These are phyloP conservation scores for Metarhizium rileyi DNA, from an alignment of 2,329 filamentous ascomycete species.

Conservation along the genomic window DNA sequence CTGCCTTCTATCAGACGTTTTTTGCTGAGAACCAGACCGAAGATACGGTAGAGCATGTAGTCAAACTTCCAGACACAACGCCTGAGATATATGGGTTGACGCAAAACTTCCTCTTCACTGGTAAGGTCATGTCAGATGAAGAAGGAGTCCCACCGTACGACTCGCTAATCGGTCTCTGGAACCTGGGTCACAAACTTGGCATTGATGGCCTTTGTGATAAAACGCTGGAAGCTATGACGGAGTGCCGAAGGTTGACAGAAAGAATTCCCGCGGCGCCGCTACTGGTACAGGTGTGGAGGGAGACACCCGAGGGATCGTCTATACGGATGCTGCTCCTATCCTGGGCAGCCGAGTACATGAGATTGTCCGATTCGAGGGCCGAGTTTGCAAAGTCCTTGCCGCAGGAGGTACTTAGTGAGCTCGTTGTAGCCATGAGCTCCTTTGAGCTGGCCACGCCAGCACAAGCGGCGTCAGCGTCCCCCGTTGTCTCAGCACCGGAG, in stretches of 20 bases:
- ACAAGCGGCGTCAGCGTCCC: conserved; percentile 13
- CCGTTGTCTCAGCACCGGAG: conserved; percentile 9
- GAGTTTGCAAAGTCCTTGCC: conserved; percentile 53
- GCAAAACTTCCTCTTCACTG: conserved; percentile 46
- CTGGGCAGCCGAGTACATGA: conserved; percentile 56
- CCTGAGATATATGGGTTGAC: conserved; percentile 43
- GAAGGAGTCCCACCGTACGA: conserved; percentile 41
- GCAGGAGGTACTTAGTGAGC: conserved; percentile 51
- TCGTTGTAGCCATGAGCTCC: conserved; percentile 53
- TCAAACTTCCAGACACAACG: conserved; percentile 38
- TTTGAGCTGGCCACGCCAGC: conserved; percentile 31
- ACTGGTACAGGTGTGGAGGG: conserved; percentile 51
- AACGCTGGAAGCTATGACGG: conserved; percentile 47
- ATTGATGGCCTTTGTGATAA: conserved; percentile 47
- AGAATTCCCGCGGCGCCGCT: conserved; percentile 49
- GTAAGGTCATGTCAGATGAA: conserved; percentile 32
- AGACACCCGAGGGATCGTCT: conserved; percentile 50
- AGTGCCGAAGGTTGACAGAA: conserved; percentile 41
- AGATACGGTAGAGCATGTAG: conserved; percentile 37
- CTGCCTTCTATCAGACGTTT: conserved; percentile 35
- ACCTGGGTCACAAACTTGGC: conserved; percentile 40
- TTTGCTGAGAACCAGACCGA: conserved; percentile 27
- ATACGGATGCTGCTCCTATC: conserved; percentile 48
- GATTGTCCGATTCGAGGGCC: conserved; percentile 42
- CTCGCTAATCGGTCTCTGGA: conserved; percentile 45